phyloP scores from a whole-genome alignment of 208 protist genomes.

The Blechomonas ayalai region DNA sequence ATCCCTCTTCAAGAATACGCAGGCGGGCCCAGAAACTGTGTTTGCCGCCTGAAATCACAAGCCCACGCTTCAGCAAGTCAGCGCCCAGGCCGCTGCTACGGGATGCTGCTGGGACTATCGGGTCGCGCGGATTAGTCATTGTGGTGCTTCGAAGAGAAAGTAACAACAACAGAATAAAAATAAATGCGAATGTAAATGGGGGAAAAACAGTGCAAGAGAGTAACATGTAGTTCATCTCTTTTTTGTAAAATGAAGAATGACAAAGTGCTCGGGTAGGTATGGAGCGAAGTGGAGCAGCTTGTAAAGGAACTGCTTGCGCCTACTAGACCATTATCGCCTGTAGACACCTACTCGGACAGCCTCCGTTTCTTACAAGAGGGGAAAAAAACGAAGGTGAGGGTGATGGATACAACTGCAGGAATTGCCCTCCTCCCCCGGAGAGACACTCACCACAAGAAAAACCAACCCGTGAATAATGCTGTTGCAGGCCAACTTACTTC shows the following conservation, averaged over 20 bases:
- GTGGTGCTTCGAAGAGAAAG: not conserved
- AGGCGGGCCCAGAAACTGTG: conserved; percentile 42
- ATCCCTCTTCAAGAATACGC: conserved; percentile 31
- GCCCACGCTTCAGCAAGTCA: not conserved
- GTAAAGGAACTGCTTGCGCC: too few species aligned
- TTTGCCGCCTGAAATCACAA: not conserved
- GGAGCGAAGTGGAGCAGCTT: too few species aligned
- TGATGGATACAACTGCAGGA: too few species aligned
- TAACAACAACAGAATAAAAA: not conserved
- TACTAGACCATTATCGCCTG: too few species aligned
- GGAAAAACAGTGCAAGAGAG: conserved; percentile 1
- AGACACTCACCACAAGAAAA: conserved; percentile 1
- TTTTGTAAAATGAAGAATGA: too few species aligned
- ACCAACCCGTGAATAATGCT: not conserved
- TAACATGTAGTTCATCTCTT: not conserved
- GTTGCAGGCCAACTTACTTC: not conserved
- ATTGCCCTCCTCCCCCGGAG: not conserved
- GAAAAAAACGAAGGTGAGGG: too few species aligned
- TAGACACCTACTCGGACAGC: too few species aligned
- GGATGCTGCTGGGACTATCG: too few species aligned
- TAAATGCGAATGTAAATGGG: conserved; percentile 2
- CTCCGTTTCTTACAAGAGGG: too few species aligned
- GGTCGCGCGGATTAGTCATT: not conserved
- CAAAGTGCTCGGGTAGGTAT: too few species aligned
- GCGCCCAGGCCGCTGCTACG: too few species aligned